Evolutionary conservation across 768 basidiomycete genomes (phyloP).

Genomic region (Neoboletus brunneissimus): DNA sequence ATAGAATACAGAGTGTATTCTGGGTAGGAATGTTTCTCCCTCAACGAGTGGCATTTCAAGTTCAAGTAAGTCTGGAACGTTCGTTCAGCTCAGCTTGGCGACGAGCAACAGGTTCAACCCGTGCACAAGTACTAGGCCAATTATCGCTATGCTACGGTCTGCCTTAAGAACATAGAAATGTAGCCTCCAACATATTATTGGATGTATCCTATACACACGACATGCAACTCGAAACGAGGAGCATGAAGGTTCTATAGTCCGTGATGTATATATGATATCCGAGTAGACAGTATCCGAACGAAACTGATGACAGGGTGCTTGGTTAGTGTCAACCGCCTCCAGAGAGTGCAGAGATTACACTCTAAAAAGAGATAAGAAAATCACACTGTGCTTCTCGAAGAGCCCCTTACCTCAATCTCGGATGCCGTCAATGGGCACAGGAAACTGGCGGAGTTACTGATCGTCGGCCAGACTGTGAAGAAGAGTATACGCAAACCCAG

Average conservation of each 20-base stretch:
- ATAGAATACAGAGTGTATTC: slow-evolving; percentile 88
- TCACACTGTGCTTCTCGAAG: background rate
- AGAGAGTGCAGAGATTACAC: slow-evolving; percentile 15
- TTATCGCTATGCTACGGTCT: background rate
- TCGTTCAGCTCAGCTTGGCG: background rate
- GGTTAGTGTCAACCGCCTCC: slow-evolving; percentile 3
- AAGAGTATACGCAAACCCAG: slow-evolving; percentile 63
- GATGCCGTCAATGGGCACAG: slow-evolving; percentile 54
- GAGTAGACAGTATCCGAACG: slow-evolving; percentile 3
- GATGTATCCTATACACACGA: background rate
- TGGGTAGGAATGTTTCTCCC: slow-evolving; percentile 71
- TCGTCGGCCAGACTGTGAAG: slow-evolving; percentile 62
- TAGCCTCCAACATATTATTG: background rate
- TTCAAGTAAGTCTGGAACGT: background rate
- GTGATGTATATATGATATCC: slow-evolving; percentile 18
- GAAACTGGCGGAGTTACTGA: slow-evolving; percentile 61
- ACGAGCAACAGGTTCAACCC: background rate
- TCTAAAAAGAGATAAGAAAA: slow-evolving; percentile 19
- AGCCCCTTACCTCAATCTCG: slow-evolving; percentile 22
- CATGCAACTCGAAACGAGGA: background rate
- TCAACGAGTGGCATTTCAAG: slow-evolving; percentile 38
- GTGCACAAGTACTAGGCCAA: background rate
- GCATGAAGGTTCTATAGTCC: slow-evolving; percentile 13
- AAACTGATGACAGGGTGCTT: background rate
- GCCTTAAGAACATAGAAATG: background rate